These are phyloP conservation scores for Didymella arachidicola DNA, from an alignment of 2,329 filamentous ascomycete species.

Conservation along the genomic window DNA sequence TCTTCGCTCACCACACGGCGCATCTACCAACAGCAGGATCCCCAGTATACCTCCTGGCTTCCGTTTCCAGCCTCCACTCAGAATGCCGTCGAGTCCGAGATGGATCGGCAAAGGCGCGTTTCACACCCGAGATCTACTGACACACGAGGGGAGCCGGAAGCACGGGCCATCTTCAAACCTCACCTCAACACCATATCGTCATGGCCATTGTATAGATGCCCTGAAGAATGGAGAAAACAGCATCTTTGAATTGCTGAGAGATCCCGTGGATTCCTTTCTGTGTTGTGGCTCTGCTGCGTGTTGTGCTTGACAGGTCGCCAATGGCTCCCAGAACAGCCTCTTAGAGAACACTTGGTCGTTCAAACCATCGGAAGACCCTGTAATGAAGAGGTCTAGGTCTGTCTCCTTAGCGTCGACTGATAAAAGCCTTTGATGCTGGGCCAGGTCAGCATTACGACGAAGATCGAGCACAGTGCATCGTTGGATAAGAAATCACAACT, in stretches of 20 bases:
- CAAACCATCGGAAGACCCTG: not conserved
- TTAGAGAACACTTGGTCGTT: not conserved
- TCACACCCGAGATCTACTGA: slow-evolving; percentile 26
- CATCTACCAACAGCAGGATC: slow-evolving; percentile 25
- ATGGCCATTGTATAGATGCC: slow-evolving; percentile 3
- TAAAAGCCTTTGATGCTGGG: not conserved
- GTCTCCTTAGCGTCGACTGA: not conserved
- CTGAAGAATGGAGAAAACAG: not conserved
- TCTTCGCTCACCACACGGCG: slow-evolving; percentile 7
- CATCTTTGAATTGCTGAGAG: not conserved
- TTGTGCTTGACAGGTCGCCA: not conserved
- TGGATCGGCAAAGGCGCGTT: slow-evolving; percentile 21
- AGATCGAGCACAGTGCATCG: slow-evolving; percentile 1
- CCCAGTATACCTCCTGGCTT: slow-evolving; percentile 28
- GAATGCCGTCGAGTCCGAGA: slow-evolving; percentile 29
- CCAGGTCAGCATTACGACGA: slow-evolving; percentile 12
- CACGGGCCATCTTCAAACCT: slow-evolving; percentile 13
- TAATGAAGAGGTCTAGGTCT: not conserved
- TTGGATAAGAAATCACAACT: not conserved
- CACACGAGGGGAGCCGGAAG: slow-evolving; percentile 23
- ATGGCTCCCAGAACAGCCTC: not conserved
- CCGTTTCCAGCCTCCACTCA: slow-evolving; percentile 12
- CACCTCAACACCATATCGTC: slow-evolving; percentile 18
- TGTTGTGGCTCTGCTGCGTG: not conserved
- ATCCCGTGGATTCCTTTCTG: not conserved